A percentile compares a stretch with the other conserved stretches of the same genome.
phyloP scores from a whole-genome alignment of 2,329 filamentous ascomycete species.

The Stagonosporopsis cucurbitacearum region DNA sequence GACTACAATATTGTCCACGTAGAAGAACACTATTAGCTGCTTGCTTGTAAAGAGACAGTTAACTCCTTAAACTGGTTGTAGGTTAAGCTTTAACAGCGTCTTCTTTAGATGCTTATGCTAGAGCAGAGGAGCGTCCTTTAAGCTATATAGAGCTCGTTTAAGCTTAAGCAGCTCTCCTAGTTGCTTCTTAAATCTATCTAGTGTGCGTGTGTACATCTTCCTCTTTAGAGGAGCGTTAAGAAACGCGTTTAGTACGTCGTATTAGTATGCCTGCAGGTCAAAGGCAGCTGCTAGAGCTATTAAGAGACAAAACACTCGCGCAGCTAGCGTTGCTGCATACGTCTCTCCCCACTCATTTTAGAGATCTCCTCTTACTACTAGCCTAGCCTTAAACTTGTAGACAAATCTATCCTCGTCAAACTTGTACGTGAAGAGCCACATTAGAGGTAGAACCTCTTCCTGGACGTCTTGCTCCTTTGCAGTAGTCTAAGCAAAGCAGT shows the following conservation, averaged over 20 bases:
- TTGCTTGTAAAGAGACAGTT: too few relatives aligned
- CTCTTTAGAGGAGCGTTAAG: constrained; percentile 24
- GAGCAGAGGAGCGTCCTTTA: constrained; percentile 26
- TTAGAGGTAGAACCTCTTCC: too few relatives aligned
- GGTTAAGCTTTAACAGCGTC: constrained; percentile 19
- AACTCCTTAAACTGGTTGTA: constrained; percentile 16
- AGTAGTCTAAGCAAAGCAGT: too few relatives aligned
- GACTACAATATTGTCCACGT: constrained; percentile 13
- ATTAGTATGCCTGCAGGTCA: constrained; percentile 24
- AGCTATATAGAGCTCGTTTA: constrained; percentile 30
- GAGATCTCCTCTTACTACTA: constrained; percentile 24
- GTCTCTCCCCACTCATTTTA: constrained; percentile 16
- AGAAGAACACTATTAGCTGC: constrained; percentile 16
- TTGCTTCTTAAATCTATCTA: too few relatives aligned
- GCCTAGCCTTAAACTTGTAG: constrained; percentile 22
- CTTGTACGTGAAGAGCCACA: too few relatives aligned
- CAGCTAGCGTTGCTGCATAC: constrained; percentile 24
- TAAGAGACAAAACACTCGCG: constrained; percentile 2
- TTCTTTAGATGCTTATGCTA: constrained; percentile 23
- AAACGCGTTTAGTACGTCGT: constrained; percentile 32
- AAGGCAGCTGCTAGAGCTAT: constrained; percentile 30
- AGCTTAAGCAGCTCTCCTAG: too few relatives aligned
- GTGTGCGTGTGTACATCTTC: too few relatives aligned
- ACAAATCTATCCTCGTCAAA: too few relatives aligned
- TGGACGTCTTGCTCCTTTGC: too few relatives aligned